Evolutionary conservation across 345 rosid genomes (phyloP), one percentile per base, ranked within the genome.

Genomic region (Populus deltoides): DNA sequence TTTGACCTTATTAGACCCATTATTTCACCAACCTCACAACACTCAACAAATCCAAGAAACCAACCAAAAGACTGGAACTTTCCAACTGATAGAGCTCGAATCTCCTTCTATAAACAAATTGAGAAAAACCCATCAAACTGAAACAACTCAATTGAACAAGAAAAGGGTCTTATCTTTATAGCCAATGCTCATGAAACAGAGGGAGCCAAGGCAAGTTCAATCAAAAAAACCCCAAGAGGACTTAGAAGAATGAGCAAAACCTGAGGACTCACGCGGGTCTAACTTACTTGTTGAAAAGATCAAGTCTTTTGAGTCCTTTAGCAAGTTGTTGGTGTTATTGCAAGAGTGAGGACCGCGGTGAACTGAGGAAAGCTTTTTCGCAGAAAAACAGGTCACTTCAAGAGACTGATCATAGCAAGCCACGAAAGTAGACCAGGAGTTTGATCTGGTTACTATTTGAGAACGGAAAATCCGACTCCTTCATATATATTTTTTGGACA

Each of bases 51-150:
- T 63, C 75, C 65, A 76, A 33, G 36, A 33, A 33, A 33, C 36
- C 36, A 33, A 33, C 41, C 29, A 70, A 51, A 63, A 65, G 22
- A 71, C 17, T 55, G 76, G 36, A 8, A 65, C 57, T 68, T 59
- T 65, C 57, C 20, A 77, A 70, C 74, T 68, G 36, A 33, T 33
- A 33, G 36, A 33, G 36, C 36, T 33, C 27, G 22, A 55, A 7
- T 68, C 70, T 38, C 36, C 36, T 36, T n/a, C 39, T 18, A 55
- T 8, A 71, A 41, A 66, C 47, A 29, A 57, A 75, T 66, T 65
- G 80, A 77, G 13, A 68, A 63, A 70, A 24, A 61, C 81, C 86
- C 87, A 83, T 82, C 69, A 74, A 67, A 74, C 45, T 29, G 38
- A 70, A 62, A 63, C 15, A 3, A 33, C 81, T 74, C 47, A 74